Conservation (phyloP, 2,329 filamentous ascomycete genomes). For the Dothideomycetidae sp. region DNA sequence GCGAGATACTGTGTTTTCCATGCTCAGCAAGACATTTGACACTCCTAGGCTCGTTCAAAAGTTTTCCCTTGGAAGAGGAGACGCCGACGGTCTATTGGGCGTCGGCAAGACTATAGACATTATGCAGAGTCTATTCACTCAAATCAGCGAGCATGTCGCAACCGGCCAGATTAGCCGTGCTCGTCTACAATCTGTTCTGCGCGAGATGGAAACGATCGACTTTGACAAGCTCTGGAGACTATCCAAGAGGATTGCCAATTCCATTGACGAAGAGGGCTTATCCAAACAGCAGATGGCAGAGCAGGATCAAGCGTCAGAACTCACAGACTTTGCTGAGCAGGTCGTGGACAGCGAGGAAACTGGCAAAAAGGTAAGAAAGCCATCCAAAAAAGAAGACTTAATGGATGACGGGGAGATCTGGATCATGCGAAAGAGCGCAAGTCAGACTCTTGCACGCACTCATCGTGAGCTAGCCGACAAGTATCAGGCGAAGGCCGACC, state of each 20-base stretch:
- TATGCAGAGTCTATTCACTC: conserved; percentile 49
- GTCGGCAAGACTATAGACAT: conserved; percentile 68
- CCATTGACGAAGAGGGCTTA: conserved; percentile 91
- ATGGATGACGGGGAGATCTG: conserved; percentile 36
- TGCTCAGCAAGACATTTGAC: conserved; percentile 67
- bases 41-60: conserved; percentile 84
- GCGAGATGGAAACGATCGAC: conserved; percentile 38
- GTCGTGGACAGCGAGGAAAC: conserved; percentile 49
- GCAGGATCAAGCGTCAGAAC: conserved; percentile 54
- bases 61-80: conserved; percentile 82
- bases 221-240: conserved; percentile 54
- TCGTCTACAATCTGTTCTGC: conserved; percentile 14
- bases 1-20: conserved; percentile 51
- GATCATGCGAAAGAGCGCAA: conserved; percentile 54
- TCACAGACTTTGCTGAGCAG: conserved; percentile 59
- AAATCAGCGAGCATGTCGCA: conserved; percentile 26
- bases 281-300: conserved; percentile 63
- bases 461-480: conserved; percentile 54
- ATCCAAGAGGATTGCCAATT: conserved; percentile 53
- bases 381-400: conserved; percentile 11
- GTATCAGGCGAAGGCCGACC: conserved; percentile 41
- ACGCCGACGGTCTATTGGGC: conserved; percentile 76
- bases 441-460: conserved; percentile 46
- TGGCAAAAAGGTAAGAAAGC: conserved; percentile 13
- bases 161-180: conserved; percentile 21